Evolutionary conservation across 176 grass and related monocot species (phyloP), one percentile per base, ranked within the genome.

Genomic region (Rhynchospora tenuis): DNA sequence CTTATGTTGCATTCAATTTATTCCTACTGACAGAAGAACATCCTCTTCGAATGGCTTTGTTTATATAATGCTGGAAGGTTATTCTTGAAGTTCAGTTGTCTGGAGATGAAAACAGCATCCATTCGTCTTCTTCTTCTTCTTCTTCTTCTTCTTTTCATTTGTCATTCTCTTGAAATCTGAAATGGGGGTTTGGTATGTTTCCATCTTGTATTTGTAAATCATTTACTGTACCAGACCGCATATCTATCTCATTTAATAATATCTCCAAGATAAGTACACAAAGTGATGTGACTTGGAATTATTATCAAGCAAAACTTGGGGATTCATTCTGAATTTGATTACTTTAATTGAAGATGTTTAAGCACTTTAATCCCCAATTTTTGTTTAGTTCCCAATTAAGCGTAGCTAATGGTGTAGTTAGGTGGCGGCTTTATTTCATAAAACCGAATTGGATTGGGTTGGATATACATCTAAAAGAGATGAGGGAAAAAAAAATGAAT

Each of bases 51-150:
- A 60, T 79, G 93, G 90, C 80, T 92, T 96, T 80, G 93, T 96
- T 1, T 96, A 93, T 86, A 88, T 96, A 58, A 90, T 92, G 90
- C 84, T 96, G 85, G 92, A 94, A 86, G 88, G 90, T 50, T 94
- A 92, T 83, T 92, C 90, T 5, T 91, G 89, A 86, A 78, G 28
- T 26, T 45, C 13, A 22, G 28, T 82, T 81, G 42, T 54, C 29
- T 64, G 44, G 54, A 75, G 48, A 9, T 70, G 38, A 45, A 70
- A 7, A 65, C 9, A 27, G 27, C 26, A 68, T 71, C 45, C 0
- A 12, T 22, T 46, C 1, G 7, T 51, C 48, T 12, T 51, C 11
- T 20, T 12, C 11, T 71, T 45, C 9, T 23, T 46, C n/a, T n/a
- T n/a, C n/a, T n/a, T n/a, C n/a, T n/a, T n/a, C n/a, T 14, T 43